These are phyloP conservation scores for Suhomyces taliae DNA, from an alignment of 1,139 yeast species.

Conservation along the genomic window DNA sequence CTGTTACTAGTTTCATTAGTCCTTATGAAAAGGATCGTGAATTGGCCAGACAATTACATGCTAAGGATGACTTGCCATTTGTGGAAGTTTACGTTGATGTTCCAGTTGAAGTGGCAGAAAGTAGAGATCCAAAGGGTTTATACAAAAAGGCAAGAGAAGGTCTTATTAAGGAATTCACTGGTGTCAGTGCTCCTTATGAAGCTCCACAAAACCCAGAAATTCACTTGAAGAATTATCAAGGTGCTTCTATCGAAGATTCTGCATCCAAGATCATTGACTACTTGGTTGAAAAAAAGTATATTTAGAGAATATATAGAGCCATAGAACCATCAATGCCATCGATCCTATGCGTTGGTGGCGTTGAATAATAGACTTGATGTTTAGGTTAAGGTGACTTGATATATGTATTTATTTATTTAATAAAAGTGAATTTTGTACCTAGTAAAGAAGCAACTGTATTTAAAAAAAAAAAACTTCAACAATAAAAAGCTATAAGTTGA, in stretches of 20 bases:
- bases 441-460: too few relatives aligned
- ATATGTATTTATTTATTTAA: constrained; percentile 1
- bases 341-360: too few relatives aligned
- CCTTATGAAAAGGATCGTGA: constrained; percentile 86
- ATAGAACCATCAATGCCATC: not conserved
- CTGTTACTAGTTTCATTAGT: constrained; percentile 87
- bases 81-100: constrained; percentile 91
- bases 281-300: constrained; percentile 55
- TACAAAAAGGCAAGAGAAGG: constrained; percentile 97
- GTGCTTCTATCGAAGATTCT: constrained; percentile 73
- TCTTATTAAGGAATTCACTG: constrained; percentile 89
- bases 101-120: constrained; percentile 89
- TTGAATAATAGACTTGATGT: not conserved
- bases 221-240: constrained; percentile 68
- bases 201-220: constrained; percentile 85
- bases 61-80: constrained; percentile 72
- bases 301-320: constrained; percentile 18
- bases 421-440: not conserved
- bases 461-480: too few relatives aligned
- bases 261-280: constrained; percentile 73
- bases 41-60: constrained; percentile 81
- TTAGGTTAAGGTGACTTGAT: not conserved
- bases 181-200: constrained; percentile 94
- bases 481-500: too few relatives aligned
- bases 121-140: constrained; percentile 95